Conservation (phyloP, 2,329 filamentous ascomycete genomes). For the Xylaria polymorpha region DNA sequence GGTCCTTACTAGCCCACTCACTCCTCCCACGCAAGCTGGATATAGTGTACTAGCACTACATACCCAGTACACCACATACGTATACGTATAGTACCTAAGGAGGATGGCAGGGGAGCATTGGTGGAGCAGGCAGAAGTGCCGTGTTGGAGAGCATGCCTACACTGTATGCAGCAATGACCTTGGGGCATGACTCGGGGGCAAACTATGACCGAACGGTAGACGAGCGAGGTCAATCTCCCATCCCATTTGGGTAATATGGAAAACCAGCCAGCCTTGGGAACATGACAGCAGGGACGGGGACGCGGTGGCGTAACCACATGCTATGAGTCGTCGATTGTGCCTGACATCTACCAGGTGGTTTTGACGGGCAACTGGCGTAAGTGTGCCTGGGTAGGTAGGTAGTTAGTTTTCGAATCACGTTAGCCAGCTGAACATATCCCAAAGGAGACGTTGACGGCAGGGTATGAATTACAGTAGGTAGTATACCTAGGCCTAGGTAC, state of each 20-base stretch:
- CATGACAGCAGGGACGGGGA: background rate
- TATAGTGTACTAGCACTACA: background rate
- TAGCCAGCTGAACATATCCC: background rate
- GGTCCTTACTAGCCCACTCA: constrained; percentile 7
- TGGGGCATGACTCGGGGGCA: constrained; percentile 1
- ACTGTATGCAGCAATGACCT: constrained; percentile 13
- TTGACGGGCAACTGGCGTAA: background rate
- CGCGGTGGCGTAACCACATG: background rate
- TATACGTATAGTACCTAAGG: too few relatives aligned
- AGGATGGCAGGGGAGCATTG: constrained; percentile 15
- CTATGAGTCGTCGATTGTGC: background rate
- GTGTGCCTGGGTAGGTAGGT: background rate
- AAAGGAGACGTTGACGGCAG: background rate
- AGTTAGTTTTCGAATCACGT: background rate
- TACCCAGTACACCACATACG: too few relatives aligned
- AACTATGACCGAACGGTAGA: constrained; percentile 13
- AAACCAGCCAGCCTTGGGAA: background rate
- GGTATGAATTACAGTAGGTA: background rate
- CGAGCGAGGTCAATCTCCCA: background rate
- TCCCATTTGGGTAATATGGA: background rate
- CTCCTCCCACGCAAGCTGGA: constrained; percentile 17
- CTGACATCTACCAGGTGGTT: background rate
- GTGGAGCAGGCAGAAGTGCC: constrained; percentile 36
- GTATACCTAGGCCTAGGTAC: background rate
- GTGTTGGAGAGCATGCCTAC: constrained; percentile 35